Evolutionary conservation across 2,329 filamentous ascomycete genomes (phyloP), one percentile per base, ranked within the genome.

Genomic region (Paecilomyces fulvus): DNA sequence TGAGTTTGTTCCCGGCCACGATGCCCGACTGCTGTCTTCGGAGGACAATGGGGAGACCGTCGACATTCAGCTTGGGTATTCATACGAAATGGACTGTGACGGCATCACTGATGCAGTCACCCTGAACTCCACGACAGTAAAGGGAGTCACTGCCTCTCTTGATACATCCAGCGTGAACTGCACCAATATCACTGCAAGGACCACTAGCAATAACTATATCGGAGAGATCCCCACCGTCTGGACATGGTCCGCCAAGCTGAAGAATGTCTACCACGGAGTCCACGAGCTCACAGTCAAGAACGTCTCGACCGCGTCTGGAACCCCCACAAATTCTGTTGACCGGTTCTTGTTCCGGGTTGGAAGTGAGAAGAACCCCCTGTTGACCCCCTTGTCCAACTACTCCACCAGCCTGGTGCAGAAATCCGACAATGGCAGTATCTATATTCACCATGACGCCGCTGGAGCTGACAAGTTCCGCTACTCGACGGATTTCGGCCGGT

Each of bases 261-360:
- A 70, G 23, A 75, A 80, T 56, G 79, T 84, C 1, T 75, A 77
- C 1, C 76, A 84, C 57, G 82, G 82, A 30, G 72, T 84, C 20
- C 79, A 84, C 64, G 70, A 73, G 31, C 63, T 84, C 51, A 79
- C 76, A 0, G 65, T 84, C 50, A 74, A 72, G 56, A 82, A 83
- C 59, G 73, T 75, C n/a, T 71, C 74, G 2, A 72, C 71, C 37
- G 62, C 69, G 59, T 60, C 69, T 9, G 37, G 37, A 9, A 17
- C 17, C n/a, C 37, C 2, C n/a, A 43, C 37, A 6, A 43, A 43
- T 20, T n/a, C 37, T 43, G 37, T 43, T 10, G 37, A 43, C 10
- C n/a, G n/a, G 37, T 43, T 43, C n/a, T 43, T 43, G 9, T 17
- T 43, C 37, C 37, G 37, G 20, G 37, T 43, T 4, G 37, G 37